A percentile compares a stretch with the other conserved stretches of the same genome.
Conservation (phyloP, 2,329 filamentous ascomycete species). For the Colletotrichum simmondsii region DNA sequence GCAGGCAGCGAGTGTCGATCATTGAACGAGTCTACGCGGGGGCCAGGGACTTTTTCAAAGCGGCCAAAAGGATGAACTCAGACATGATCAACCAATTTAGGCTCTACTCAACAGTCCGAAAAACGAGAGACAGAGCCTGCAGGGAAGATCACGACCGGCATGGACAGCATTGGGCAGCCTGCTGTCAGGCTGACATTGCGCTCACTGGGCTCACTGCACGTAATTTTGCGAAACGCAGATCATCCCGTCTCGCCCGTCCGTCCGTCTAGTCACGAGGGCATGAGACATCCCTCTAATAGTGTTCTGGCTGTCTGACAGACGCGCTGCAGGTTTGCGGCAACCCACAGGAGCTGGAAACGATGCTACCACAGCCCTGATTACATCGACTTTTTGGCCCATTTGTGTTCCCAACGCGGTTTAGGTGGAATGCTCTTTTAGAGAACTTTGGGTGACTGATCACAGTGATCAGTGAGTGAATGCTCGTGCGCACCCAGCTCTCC, state of each 20-base stretch:
- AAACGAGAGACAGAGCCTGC: background rate
- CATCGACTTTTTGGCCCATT: background rate
- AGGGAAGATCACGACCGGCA: background rate
- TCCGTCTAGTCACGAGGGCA: background rate
- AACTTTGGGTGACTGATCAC: too few relatives aligned
- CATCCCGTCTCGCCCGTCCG: background rate
- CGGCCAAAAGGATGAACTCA: background rate
- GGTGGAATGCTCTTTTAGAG: background rate
- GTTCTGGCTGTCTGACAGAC: too few relatives aligned
- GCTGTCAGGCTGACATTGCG: background rate
- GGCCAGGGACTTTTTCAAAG: too few relatives aligned
- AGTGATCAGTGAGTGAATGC: background rate
- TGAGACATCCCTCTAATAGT: background rate
- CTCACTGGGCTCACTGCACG: background rate
- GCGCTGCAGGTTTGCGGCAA: background rate
- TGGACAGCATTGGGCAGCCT: background rate
- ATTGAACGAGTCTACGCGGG: background rate
- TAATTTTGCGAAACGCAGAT: constrained; percentile 15
- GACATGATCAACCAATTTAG: background rate
- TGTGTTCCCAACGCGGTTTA: background rate
- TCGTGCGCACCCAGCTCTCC: background rate
- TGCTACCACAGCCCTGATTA: constrained; percentile 15
- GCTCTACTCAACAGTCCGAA: background rate
- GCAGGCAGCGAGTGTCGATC: background rate
- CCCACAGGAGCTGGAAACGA: background rate